Evolutionary conservation across 2,329 filamentous ascomycete species (phyloP).

Genomic region (Hypoxylon sp.): DNA sequence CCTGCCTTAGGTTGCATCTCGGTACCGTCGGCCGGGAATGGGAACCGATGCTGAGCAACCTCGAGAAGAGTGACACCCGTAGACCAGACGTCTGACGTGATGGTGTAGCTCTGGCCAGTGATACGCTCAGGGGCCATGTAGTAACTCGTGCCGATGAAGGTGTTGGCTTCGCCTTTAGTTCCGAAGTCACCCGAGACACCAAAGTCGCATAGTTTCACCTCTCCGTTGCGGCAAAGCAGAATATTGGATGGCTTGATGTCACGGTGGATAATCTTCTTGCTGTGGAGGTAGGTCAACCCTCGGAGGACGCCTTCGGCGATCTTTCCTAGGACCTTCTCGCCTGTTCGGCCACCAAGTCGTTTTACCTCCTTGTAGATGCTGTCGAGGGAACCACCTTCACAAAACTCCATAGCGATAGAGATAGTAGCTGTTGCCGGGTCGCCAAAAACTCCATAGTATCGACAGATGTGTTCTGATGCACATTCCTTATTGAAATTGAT

Average conservation of each 20-base stretch:
- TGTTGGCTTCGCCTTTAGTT: slow-evolving; percentile 98
- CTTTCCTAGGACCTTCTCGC: slow-evolving; percentile 96
- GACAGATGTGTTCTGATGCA: slow-evolving; percentile 93
- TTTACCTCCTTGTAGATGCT: slow-evolving; percentile 98
- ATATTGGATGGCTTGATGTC: slow-evolving; percentile 99
- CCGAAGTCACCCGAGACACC: slow-evolving; percentile 98
- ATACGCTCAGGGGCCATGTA: slow-evolving; percentile 99
- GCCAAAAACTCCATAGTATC: slow-evolving; percentile 96
- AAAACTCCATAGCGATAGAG: slow-evolving; percentile 99
- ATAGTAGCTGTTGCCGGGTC: slow-evolving; percentile 97
- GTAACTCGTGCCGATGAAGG: slow-evolving; percentile 97
- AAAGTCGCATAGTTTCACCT: slow-evolving; percentile 98
- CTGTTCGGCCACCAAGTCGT: slow-evolving; percentile 90
- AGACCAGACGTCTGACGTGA: slow-evolving; percentile 98
- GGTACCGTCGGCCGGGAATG: slow-evolving; percentile 95
- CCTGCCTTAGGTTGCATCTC: slow-evolving; percentile 94
- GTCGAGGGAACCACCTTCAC: slow-evolving; percentile 94
- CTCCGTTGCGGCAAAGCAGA: slow-evolving; percentile 86
- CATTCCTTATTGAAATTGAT: slow-evolving; percentile 98
- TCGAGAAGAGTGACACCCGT: slow-evolving; percentile 96
- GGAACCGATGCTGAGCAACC: slow-evolving; percentile 98
- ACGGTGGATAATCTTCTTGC: slow-evolving; percentile 96
- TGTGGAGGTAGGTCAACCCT: slow-evolving; percentile 93
- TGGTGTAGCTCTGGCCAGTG: slow-evolving; percentile 96
- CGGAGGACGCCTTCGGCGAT: slow-evolving; percentile 94